Conservation (phyloP, 805 yeast species). For the Kuraishia borneana region DNA sequence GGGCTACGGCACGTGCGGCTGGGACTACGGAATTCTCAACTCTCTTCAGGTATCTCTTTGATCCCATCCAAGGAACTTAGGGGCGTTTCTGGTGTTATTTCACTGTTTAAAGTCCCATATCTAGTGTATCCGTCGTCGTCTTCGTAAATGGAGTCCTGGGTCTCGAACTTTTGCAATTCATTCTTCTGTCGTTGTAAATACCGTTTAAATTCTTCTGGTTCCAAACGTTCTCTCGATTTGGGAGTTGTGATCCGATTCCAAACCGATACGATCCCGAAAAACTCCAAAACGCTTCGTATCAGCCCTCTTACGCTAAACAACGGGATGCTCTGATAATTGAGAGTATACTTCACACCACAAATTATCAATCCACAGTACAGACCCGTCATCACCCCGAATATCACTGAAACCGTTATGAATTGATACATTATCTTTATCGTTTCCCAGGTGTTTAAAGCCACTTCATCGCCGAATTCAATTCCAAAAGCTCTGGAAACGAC, state of each 20-base stretch:
- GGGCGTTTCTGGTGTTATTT: too few relatives aligned
- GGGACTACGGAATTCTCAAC: too few relatives aligned
- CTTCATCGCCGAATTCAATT: too few relatives aligned
- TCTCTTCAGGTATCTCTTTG: too few relatives aligned
- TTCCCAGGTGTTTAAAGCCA: background rate
- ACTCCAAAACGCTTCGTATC: background rate
- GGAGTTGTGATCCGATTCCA: background rate
- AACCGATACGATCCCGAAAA: background rate
- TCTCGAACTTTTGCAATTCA: background rate
- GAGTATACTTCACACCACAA: conserved; percentile 2
- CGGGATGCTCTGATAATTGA: conserved; percentile 2
- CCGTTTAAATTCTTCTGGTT: background rate
- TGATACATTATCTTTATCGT: conserved; percentile 3
- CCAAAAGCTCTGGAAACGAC: too few relatives aligned
- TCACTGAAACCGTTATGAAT: conserved; percentile 3
- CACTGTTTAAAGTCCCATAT: too few relatives aligned
- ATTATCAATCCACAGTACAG: conserved; percentile 2
- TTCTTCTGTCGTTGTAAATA: background rate
- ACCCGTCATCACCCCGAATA: conserved; percentile 5
- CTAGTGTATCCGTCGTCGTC: conserved; percentile 7
- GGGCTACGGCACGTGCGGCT: too few relatives aligned
- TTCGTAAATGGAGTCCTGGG: conserved; percentile 3
- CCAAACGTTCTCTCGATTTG: background rate
- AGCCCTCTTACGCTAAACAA: background rate
- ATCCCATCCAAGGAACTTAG: too few relatives aligned